Base-by-base conservation (phyloP, 2,329 filamentous ascomycete genomes). In the Chaetothyriales sp. region DNA sequence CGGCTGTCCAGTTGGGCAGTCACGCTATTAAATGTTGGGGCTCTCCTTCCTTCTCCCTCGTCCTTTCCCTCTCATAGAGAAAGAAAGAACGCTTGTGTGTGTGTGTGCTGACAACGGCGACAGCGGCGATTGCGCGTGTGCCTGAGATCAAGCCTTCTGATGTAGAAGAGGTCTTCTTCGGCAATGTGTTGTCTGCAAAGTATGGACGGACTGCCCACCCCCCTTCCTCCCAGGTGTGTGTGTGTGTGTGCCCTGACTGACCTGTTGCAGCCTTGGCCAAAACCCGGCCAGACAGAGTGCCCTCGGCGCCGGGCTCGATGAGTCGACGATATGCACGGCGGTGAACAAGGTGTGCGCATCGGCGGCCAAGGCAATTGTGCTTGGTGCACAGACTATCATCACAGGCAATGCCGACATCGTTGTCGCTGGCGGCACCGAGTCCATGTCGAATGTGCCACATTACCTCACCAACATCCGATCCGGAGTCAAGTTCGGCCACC, bases 331-430 rank as follows among this genome's bases (percentile, higher is more conserved):
- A 61, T 85, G 83, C 71, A 98, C 92, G 45, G 94, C 89, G 49
- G 80, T 98, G 65, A 98, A 98, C 83, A 98, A 98, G 76, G 92
- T 98, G 66, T 98, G 92, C 78, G 92, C 92, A 57, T 95, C 89
- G 8, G 83, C 84, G 44, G 74, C 95, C 66, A 98, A 98, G 76
- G 86, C 92, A 60, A 83, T 98, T 65, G 87, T 95, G 59, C 78
- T 98, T 54, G 92, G 85, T 60, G 86, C 90, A 48, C 92, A 96
- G 72, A 95, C 90, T 62, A 98, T 98, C 73, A 88, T 96, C 68
- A 94, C 89, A 49, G 90, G 92, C 60, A 95, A 87, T 51, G 90
- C 90, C 58, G 83, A 86, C 61, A 83, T 95, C 59, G 81, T 98
- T 58, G 87, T 98, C 53, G 92, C 89, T 58, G 92, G 89, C 65